Percentiles rank a stretch among this genome's conserved stretches.
Evolutionary conservation across 2,329 filamentous ascomycete genomes (phyloP).

Genomic region (Stenocarpella maydis): DNA sequence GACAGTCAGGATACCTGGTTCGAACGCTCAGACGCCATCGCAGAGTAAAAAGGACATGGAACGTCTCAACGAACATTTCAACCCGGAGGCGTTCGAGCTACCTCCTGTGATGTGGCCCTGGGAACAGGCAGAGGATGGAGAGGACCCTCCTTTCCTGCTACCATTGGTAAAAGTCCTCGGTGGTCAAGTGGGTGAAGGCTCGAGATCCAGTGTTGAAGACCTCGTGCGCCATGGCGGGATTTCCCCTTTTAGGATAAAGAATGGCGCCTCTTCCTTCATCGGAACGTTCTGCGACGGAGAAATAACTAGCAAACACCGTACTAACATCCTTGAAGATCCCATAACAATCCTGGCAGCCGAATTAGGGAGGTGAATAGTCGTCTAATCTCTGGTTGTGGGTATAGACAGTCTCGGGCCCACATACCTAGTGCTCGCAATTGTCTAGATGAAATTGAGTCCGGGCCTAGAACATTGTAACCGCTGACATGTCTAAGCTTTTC

Average conservation of each 20-base stretch:
- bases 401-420: background rate
- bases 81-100: background rate
- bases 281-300: background rate
- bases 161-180: background rate
- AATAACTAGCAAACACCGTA: background rate
- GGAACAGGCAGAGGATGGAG: background rate
- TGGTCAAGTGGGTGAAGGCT: background rate
- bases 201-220: background rate
- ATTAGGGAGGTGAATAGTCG: background rate
- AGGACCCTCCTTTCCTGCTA: background rate
- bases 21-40: too few relatives aligned
- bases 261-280: background rate
- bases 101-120: background rate
- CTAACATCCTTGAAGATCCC: background rate
- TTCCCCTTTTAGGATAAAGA: background rate
- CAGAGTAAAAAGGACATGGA: too few relatives aligned
- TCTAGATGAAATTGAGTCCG: background rate
- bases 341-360: background rate
- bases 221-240: background rate
- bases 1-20: too few relatives aligned
- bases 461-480: background rate
- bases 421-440: background rate
- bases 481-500: constrained; percentile 16
- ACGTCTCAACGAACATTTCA: background rate
- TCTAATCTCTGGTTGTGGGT: background rate